Percentiles rank a stretch among this genome's conserved stretches.
These are phyloP conservation scores for Citrullus mucosospermus DNA, from an alignment of 306 rosid genomes.

Conservation along the genomic window DNA sequence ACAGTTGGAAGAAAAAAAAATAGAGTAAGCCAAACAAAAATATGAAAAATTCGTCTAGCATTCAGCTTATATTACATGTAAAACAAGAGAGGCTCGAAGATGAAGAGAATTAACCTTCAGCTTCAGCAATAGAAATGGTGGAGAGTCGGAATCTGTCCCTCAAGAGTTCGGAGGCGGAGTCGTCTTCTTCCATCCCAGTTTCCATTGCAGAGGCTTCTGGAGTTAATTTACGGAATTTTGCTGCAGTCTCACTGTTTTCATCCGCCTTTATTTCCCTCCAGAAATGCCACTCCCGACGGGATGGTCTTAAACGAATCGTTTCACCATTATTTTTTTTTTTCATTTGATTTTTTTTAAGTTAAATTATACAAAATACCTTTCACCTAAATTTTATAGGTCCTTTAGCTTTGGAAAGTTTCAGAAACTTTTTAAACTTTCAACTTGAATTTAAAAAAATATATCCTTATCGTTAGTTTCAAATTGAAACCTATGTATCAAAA, in stretches of 20 bases:
- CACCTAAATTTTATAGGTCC: too few species aligned
- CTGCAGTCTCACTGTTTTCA: not conserved
- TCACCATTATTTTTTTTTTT: not conserved
- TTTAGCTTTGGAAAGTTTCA: too few species aligned
- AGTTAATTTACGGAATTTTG: too few species aligned
- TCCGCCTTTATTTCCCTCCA: not conserved
- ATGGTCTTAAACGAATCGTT: not conserved
- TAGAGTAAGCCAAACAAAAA: not conserved
- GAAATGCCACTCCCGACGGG: not conserved
- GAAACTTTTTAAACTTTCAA: too few species aligned
- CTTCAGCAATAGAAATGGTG: conserved; percentile 55
- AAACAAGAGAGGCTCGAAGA: not conserved
- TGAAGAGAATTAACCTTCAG: conserved; percentile 34
- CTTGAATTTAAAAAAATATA: too few species aligned
- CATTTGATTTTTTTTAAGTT: not conserved
- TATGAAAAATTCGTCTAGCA: not conserved
- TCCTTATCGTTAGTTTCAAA: too few species aligned
- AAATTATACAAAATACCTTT: too few species aligned
- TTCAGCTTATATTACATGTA: not conserved
- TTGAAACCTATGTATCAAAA: too few species aligned
- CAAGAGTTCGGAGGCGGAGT: conserved; percentile 35
- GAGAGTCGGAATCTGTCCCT: conserved; percentile 67
- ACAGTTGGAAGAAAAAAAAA: not conserved
- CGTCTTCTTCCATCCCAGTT: conserved; percentile 29
- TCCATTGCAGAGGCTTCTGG: not conserved